These are phyloP conservation scores for Pseudoscleropodium purum DNA, from an alignment of 225 moss, liverwort and hornwort genomes.

Conservation along the genomic window DNA sequence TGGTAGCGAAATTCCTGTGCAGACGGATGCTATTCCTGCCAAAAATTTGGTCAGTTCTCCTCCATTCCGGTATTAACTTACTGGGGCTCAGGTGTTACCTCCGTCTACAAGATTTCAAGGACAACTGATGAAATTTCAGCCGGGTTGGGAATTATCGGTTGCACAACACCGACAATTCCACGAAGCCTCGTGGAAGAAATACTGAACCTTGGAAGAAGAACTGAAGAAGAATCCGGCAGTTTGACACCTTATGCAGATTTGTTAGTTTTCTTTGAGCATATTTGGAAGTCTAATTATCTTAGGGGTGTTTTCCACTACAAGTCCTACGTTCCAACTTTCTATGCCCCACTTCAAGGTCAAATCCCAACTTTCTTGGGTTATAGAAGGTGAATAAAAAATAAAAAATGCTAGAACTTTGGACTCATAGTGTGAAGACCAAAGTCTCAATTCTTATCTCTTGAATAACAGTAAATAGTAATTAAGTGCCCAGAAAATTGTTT, in stretches of 20 bases:
- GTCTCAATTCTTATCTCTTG: too few species aligned
- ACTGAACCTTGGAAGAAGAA: not conserved
- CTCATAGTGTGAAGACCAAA: not conserved
- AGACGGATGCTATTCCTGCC: not conserved
- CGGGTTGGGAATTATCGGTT: not conserved
- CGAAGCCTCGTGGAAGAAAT: not conserved
- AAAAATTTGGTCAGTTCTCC: not conserved
- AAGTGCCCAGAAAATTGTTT: accelerated
- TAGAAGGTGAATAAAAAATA: not conserved
- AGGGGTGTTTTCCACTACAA: not conserved
- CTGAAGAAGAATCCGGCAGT: not conserved
- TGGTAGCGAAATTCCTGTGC: not conserved
- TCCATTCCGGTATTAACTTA: not conserved
- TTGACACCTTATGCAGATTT: accelerated
- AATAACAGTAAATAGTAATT: too few species aligned
- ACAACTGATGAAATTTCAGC: too few species aligned
- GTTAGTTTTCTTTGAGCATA: not conserved
- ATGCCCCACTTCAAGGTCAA: not conserved
- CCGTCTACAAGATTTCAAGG: too few species aligned
- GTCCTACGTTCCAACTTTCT: not conserved
- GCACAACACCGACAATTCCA: too few species aligned
- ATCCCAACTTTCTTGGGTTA: not conserved
- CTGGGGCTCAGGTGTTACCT: too few species aligned
- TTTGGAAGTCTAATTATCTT: too few species aligned
- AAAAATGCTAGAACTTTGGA: not conserved